These are phyloP conservation scores for Phialophora tarda DNA, from an alignment of 2,329 filamentous ascomycete species.

Conservation along the genomic window DNA sequence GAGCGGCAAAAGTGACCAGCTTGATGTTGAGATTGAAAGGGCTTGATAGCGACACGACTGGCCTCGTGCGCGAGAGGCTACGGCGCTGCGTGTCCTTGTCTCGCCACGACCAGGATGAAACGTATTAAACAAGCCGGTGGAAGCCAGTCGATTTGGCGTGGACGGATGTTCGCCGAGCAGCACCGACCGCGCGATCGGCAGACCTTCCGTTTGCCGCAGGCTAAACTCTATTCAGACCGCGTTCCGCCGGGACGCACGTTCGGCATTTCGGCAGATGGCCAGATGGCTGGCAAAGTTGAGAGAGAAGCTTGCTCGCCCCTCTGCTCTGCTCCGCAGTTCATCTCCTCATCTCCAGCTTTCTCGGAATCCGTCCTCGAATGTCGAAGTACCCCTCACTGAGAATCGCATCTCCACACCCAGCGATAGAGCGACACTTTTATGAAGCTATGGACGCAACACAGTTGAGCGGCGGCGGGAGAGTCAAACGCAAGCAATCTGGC, in stretches of 20 bases:
- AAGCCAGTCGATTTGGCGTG: background rate
- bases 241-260: background rate
- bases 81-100: conserved; percentile 2
- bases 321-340: conserved; percentile 15
- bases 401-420: conserved; percentile 26
- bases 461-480: conserved; percentile 29
- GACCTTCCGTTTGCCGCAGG: background rate
- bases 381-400: conserved; percentile 21
- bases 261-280: conserved; percentile 9
- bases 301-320: conserved; percentile 6
- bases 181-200: background rate
- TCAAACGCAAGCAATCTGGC: conserved; percentile 40
- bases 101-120: background rate
- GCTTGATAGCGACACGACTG: background rate
- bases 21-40: conserved; percentile 1
- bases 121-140: background rate
- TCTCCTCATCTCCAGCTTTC: conserved; percentile 16
- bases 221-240: background rate
- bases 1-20: background rate
- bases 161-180: background rate
- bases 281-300: background rate
- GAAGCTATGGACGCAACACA: conserved; percentile 33
- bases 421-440: conserved; percentile 4
- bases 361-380: conserved; percentile 1
- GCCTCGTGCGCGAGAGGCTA: background rate